A percentile compares a stretch with the other conserved stretches of the same genome.
Evolutionary conservation across 441 rosid genomes (phyloP).

Genomic region (Biscutella laevigata): DNA sequence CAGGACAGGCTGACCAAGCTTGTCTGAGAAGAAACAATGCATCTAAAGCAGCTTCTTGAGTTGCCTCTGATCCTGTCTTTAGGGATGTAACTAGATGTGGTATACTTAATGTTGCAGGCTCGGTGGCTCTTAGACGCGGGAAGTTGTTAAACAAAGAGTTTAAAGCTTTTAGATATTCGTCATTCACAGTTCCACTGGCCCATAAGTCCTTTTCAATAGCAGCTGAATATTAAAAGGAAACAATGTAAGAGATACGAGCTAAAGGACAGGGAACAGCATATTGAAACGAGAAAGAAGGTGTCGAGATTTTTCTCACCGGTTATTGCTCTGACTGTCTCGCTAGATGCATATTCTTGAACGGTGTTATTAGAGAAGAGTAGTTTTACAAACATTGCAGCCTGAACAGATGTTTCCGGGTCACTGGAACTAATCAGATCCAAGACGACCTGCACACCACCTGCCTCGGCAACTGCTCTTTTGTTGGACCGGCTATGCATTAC

Average conservation of each 20-base stretch:
- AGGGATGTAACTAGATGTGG: conserved; percentile 95
- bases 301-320: conserved; percentile 53
- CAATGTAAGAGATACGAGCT: neutral
- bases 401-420: conserved; percentile 94
- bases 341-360: conserved; percentile 98
- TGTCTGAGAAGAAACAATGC: conserved; percentile 93
- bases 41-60: conserved; percentile 99
- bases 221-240: conserved; percentile 51
- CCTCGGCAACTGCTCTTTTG: conserved; percentile 99
- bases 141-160: conserved; percentile 91
- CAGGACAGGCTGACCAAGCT: conserved; percentile 99
- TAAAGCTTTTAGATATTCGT: conserved; percentile 91
- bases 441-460: conserved; percentile 98
- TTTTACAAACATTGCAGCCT: conserved; percentile 97
- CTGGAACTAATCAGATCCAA: conserved; percentile 95
- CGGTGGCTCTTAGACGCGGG: conserved; percentile 96
- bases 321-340: conserved; percentile 97
- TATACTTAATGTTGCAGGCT: conserved; percentile 96
- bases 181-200: conserved; percentile 95
- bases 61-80: conserved; percentile 89
- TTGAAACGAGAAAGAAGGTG: neutral
- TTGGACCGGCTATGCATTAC: conserved; percentile 96
- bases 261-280: neutral
- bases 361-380: conserved; percentile 96
- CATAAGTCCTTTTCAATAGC: conserved; percentile 97